Evolutionary conservation across 2,329 filamentous ascomycete species (phyloP), one percentile per base, ranked within the genome.

Genomic region (Neopestalotiopsis sp.): DNA sequence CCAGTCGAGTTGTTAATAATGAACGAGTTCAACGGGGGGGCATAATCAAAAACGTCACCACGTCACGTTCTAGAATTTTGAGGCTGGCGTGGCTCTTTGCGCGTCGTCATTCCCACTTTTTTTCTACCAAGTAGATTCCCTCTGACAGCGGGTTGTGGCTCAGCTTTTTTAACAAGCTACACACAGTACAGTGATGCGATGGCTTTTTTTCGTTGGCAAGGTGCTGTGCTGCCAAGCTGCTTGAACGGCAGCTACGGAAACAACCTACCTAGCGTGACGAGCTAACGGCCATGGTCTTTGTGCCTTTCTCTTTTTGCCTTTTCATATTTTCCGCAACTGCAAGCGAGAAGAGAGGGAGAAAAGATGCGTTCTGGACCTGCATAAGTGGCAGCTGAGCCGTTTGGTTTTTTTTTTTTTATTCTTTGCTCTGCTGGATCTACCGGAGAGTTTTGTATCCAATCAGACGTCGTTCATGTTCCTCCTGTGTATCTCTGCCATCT

Each of bases 81-180:
- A 53, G 45, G 45, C 45, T 53, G 45, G 45, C 45, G 45, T 53
- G 45, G 45, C 45, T 53, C n/a, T 20, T 53, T 28, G 24, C 24
- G 45, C 57, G 57, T 34, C 57, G 12, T 59, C 30, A 24, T 40
- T 30, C 20, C 32, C n/a, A 12, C 17, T 45, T 28, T 57, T 13
- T 66, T 10, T 5, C 24, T 14, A 32, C 40, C 5, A 28, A 57
- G n/a, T 57, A 28, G 24, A 28, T 28, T 28, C 20, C 63, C 42
- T 53, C 45, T 20, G 32, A 66, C 63, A 45, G 45, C 32, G 63
- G 32, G 32, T 34, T 66, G 63, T 66, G 63, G 63, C 63, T 66
- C 56, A 28, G 45, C 17, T n/a, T n/a, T n/a, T 28, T 28, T 28
- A 28, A 28, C 24, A 28, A 28, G 24, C 24, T 28, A 28, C 24